phyloP scores from a whole-genome alignment of 1,284 basidiomycete species.

The Gomphus bonarii region DNA sequence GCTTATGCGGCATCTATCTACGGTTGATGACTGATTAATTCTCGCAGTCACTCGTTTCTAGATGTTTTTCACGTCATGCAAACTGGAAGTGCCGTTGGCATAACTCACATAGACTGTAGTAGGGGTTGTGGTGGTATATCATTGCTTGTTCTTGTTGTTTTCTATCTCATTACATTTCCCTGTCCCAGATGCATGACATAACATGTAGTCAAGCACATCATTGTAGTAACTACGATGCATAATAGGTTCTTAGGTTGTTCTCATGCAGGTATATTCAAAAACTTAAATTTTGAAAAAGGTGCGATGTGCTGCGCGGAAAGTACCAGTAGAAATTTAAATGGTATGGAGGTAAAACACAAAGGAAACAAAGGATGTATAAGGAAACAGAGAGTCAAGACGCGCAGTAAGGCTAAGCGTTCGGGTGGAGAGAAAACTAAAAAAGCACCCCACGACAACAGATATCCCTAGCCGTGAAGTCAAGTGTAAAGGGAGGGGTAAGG shows the following conservation, averaged over 20 bases:
- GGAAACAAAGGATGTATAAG: background rate
- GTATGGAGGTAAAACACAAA: background rate
- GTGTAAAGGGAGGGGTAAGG: background rate
- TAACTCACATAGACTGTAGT: background rate
- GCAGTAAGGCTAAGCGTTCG: background rate
- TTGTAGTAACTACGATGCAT: background rate
- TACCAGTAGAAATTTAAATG: background rate
- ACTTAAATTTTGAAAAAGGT: background rate
- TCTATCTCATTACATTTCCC: background rate
- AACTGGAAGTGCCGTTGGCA: background rate
- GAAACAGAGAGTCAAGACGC: background rate
- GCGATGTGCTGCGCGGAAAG: background rate
- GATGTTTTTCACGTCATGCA: background rate
- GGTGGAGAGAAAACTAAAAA: background rate
- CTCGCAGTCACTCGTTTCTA: background rate
- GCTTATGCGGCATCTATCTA: constrained; percentile 29
- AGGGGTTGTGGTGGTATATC: background rate
- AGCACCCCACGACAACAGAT: background rate
- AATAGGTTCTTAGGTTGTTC: background rate
- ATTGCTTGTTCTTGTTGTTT: background rate
- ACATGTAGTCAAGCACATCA: background rate
- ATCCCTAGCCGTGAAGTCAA: background rate
- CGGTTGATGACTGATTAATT: background rate
- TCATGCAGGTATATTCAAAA: background rate
- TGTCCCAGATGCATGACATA: background rate